Evolutionary conservation across 2,329 filamentous ascomycete genomes (phyloP), one percentile per base, ranked within the genome.

Genomic region (Ceratocystis eucalypticola): DNA sequence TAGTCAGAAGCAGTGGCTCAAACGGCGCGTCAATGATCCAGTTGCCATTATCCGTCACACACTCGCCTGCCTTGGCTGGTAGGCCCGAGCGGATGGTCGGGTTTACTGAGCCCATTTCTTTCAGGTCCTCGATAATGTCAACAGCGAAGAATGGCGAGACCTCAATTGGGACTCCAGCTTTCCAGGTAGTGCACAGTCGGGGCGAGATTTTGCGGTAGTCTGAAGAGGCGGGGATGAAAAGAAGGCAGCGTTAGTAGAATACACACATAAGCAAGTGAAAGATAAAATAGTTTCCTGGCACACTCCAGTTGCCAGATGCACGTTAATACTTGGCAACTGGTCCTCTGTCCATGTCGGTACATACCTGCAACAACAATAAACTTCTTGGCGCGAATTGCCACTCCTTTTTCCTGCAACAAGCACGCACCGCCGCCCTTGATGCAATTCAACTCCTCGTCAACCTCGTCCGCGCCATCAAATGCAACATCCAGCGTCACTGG

Each of bases 361-460:
- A 72, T 76, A 89, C 87, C 88, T 66, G 90, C 91, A 67, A 95
- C 90, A 72, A 89, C 93, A 69, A 96, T 82, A 73, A 96, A 96
- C 74, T 89, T 89, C 76, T 85, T 88, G 2, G 91, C 88, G 62
- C 88, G 84, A 68, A 90, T 84, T 4, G 92, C 92, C 3, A 99
- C 92, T 45, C 99, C 81, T 80, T 99, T 99, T 78, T 99, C 94
- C 76, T 97, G 94, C 79, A 96, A 96, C 66, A 97, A 78, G 76
- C 94, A 99, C n/a, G 91, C 94, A 67, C 94, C 94, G 62, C 94
- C 94, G 65, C 94, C 94, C 79, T 97, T 97, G 79, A 99, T 97
- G 74, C 93, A 91, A 77, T 97, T 99, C 68, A 99, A 78, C 64
- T 95, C 89, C 61, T 90, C 86, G 74, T 99, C 94, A 41, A 99